phyloP scores from a whole-genome alignment of 352 stramenopile genomes.

The Phytophthora multivora region DNA sequence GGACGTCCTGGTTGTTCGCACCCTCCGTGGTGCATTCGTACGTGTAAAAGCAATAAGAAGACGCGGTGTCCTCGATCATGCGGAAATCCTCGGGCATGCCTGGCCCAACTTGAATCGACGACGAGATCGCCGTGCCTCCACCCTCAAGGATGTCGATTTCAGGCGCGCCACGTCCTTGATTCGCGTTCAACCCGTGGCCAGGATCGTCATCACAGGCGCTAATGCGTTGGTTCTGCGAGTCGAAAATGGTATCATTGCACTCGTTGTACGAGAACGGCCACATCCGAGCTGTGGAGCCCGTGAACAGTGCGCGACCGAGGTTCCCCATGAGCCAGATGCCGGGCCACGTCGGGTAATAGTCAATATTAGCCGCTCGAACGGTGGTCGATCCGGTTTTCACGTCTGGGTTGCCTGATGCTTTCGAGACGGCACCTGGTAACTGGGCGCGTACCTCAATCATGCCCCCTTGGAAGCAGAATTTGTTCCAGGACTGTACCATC shows the following conservation, averaged over 20 bases:
- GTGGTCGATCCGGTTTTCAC: slow-evolving; percentile 28
- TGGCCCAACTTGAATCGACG: slow-evolving; percentile 89
- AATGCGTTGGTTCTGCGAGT: slow-evolving; percentile 74
- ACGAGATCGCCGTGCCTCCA: slow-evolving; percentile 81
- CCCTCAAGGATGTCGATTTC: slow-evolving; percentile 97
- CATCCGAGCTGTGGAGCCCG: slow-evolving; percentile 91
- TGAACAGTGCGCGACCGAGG: slow-evolving; percentile 95
- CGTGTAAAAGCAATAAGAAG: slow-evolving; percentile 45
- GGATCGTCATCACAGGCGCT: slow-evolving; percentile 91
- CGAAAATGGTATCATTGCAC: slow-evolving; percentile 81
- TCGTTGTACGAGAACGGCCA: slow-evolving; percentile 96
- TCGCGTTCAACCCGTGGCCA: slow-evolving; percentile 90
- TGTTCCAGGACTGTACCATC: slow-evolving; percentile 95
- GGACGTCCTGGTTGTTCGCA: slow-evolving; percentile 50
- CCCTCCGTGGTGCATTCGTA: slow-evolving; percentile 45
- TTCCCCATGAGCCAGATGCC: slow-evolving; percentile 97
- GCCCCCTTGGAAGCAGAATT: slow-evolving; percentile 94
- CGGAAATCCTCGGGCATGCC: slow-evolving; percentile 69
- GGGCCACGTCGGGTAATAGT: slow-evolving; percentile 88
- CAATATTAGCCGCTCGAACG: slow-evolving; percentile 14
- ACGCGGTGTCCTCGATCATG: slow-evolving; percentile 24
- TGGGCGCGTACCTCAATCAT: slow-evolving; percentile 89
- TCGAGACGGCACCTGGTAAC: slow-evolving; percentile 72
- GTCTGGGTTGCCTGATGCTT: slow-evolving; percentile 48
- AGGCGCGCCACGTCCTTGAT: slow-evolving; percentile 90